Base-by-base conservation (phyloP, 495 filamentous ascomycete species). In the Penicillium fimorum region DNA sequence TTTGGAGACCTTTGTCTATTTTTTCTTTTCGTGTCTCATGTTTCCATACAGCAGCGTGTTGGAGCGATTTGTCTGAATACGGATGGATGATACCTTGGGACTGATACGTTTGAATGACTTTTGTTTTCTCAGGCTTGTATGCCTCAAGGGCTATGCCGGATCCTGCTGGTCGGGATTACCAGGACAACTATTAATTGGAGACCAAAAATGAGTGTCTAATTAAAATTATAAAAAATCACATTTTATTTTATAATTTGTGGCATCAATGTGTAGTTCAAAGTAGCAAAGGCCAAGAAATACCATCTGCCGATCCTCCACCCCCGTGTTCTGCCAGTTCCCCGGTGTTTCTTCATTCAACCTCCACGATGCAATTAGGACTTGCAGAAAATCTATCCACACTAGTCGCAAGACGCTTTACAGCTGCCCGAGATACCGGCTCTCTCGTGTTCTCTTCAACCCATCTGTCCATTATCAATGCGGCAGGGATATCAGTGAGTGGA, bases 361-460 rank as follows among this genome's bases (percentile, higher is more conserved):
- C 42, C 60, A 57, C 50, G 13, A 79, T 77, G 74, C 72, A 72
- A 60, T 60, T 76, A 27, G 67, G 68, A 30, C 62, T 78, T n/a
- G 61, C 70, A 12, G 76, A 79, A 51, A 62, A 52, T 50, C 74
- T 87, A 2, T 76, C 82, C 3, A 61, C 73, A 8, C 75, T 87
- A 11, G 85, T 88, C 44, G 71, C 74, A 30, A 61, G 70, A 5
- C 78, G 81, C 11, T 87, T 86, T 55, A 51, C 55, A 40, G 70
- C 76, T 17, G 84, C 85, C 42, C 78, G 74, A 59, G 74, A 78
- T 24, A 74, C 62, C 42, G 79, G 80, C 18, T 76, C 82, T 56
- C 71, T 88, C 18, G 66, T 75, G 20, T 87, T 86, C 65, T 87
- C 82, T 47, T 71, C 77, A 17, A 86, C 84, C 2, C 76, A 87